These are phyloP conservation scores for Nicotiana benthamiana DNA, from an alignment of 257 asterid genomes.

Conservation along the genomic window DNA sequence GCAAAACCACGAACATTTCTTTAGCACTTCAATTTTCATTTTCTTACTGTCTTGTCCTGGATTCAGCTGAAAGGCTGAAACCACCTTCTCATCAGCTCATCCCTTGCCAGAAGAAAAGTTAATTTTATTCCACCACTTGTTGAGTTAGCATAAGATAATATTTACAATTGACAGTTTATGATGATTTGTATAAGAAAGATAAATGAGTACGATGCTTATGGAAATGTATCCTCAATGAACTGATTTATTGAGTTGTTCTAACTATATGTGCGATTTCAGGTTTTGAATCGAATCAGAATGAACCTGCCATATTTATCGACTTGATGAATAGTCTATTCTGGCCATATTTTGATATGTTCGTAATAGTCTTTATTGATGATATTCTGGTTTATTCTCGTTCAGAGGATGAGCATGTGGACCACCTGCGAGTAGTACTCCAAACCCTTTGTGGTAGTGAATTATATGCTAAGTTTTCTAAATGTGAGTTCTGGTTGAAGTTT, in stretches of 20 bases:
- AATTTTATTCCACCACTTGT: neutral
- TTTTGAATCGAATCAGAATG: constrained; percentile 54
- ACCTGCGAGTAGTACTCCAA: too few relatives aligned
- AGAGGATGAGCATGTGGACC: too few relatives aligned
- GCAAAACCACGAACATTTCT: neutral
- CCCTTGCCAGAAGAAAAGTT: neutral
- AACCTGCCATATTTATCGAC: too few relatives aligned
- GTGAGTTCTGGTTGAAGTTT: too few relatives aligned
- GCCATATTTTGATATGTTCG: too few relatives aligned
- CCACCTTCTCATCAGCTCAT: neutral
- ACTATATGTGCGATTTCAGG: constrained; percentile 18
- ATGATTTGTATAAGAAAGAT: neutral
- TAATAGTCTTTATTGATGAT: too few relatives aligned
- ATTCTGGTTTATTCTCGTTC: too few relatives aligned
- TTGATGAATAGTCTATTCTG: too few relatives aligned
- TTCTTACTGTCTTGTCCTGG: neutral
- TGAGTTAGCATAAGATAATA: neutral
- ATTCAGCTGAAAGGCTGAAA: neutral
- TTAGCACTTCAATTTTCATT: neutral
- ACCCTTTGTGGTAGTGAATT: too few relatives aligned
- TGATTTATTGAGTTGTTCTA: neutral
- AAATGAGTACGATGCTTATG: neutral
- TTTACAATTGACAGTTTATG: neutral
- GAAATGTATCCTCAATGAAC: neutral
- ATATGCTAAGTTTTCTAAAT: too few relatives aligned